Evolutionary conservation across 2,329 filamentous ascomycete genomes (phyloP).

Genomic region (Clarireedia sp.): DNA sequence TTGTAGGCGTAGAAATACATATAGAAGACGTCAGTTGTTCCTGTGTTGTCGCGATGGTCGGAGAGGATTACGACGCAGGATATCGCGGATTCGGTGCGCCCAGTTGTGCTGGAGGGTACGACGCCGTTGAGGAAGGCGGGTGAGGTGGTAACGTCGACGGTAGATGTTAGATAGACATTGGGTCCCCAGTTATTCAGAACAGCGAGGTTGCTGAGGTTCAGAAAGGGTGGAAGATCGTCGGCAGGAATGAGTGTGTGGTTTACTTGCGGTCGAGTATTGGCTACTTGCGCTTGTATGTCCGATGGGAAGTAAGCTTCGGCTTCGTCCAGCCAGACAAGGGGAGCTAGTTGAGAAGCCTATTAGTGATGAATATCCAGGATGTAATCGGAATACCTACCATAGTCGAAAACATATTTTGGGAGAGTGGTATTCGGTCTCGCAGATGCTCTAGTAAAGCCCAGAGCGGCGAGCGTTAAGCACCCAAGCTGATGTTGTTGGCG

Average conservation of each 20-base stretch:
- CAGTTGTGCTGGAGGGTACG: constrained; percentile 38
- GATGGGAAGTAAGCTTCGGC: constrained; percentile 42
- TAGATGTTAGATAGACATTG: constrained; percentile 40
- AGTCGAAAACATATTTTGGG: constrained; percentile 37
- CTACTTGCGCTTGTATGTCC: constrained; percentile 38
- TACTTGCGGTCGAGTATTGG: constrained; percentile 38
- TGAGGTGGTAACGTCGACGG: constrained; percentile 37
- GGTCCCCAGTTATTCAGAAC: constrained; percentile 36
- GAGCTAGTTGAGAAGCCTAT: constrained; percentile 32
- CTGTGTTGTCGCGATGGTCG: constrained; percentile 41
- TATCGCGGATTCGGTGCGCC: constrained; percentile 42
- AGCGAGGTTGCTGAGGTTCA: constrained; percentile 42
- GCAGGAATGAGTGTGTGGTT: constrained; percentile 35
- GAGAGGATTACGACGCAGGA: constrained; percentile 48
- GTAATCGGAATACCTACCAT: constrained; percentile 31
- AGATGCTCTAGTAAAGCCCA: background rate
- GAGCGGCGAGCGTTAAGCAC: constrained; percentile 1
- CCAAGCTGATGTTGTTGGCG: constrained; percentile 1
- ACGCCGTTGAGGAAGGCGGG: constrained; percentile 45
- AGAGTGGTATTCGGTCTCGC: constrained; percentile 23
- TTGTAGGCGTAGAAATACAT: constrained; percentile 32
- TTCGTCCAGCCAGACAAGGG: constrained; percentile 42
- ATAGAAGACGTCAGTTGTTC: constrained; percentile 32
- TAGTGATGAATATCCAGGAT: background rate
- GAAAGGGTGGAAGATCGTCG: constrained; percentile 27